Percentiles rank a stretch among this genome's conserved stretches.
Evolutionary conservation across 2,329 filamentous ascomycete genomes (phyloP).

Genomic region (Scedosporium boydii): DNA sequence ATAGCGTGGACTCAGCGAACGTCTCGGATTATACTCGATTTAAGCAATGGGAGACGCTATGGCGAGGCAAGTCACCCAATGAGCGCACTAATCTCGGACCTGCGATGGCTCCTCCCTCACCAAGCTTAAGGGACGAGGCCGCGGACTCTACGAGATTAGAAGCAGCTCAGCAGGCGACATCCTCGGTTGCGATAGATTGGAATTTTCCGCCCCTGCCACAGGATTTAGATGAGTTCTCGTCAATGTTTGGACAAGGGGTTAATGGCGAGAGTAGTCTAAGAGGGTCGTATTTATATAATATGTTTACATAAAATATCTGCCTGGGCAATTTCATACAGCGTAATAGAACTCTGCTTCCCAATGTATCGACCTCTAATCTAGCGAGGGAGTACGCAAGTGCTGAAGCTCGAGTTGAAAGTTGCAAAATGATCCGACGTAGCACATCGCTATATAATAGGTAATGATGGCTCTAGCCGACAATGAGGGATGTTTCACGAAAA

Average conservation of each 20-base stretch:
- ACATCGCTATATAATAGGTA: too few species aligned
- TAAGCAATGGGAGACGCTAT: constrained; percentile 41
- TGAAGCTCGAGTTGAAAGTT: too few species aligned
- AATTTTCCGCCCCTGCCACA: background rate
- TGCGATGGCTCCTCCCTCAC: background rate
- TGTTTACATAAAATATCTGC: too few species aligned
- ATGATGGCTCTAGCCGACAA: too few species aligned
- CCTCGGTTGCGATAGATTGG: background rate
- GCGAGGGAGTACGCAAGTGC: too few species aligned
- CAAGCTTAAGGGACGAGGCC: too few species aligned
- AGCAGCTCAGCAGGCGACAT: background rate
- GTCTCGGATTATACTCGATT: constrained; percentile 39
- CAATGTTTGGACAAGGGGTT: background rate
- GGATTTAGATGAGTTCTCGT: background rate
- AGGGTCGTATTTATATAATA: background rate
- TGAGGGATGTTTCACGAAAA: too few species aligned
- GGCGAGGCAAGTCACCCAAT: constrained; percentile 27
- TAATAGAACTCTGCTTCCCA: too few species aligned
- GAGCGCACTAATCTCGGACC: constrained; percentile 14
- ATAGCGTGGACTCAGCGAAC: constrained; percentile 17
- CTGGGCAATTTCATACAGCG: too few species aligned
- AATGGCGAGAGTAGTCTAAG: background rate
- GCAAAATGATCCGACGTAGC: too few species aligned
- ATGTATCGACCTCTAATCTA: too few species aligned
- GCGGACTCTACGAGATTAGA: background rate